Evolutionary conservation across 129 eudicot species (phyloP).

Genomic region (Escallonia herrerae): DNA sequence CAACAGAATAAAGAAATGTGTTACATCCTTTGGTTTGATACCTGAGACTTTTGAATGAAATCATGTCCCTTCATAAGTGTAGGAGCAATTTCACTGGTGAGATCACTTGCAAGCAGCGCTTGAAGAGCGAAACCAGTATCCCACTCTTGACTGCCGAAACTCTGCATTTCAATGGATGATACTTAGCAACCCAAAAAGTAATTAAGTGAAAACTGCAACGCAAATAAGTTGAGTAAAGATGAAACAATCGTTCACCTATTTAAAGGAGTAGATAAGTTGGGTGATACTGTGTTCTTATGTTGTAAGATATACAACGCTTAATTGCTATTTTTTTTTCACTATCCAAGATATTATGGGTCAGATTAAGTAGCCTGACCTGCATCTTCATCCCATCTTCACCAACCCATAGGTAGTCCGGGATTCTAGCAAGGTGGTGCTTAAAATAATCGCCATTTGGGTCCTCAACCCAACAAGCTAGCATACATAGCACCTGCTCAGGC

Average conservation of each 20-base stretch:
- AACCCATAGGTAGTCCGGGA: conserved; percentile 76
- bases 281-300: too few species aligned
- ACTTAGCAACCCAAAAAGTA: too few species aligned
- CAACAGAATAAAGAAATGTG: too few species aligned
- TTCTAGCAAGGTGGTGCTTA: conserved; percentile 73
- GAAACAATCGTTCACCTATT: too few species aligned
- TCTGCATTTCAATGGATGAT: conserved; percentile 31
- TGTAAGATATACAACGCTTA: neutral
- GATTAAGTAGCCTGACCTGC: conserved; percentile 37
- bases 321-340: neutral
- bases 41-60: conserved; percentile 84
- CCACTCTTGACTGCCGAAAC: conserved; percentile 78
- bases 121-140: conserved; percentile 59
- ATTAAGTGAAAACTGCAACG: too few species aligned
- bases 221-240: neutral
- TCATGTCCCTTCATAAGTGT: conserved; percentile 59
- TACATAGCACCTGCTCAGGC: conserved; percentile 43
- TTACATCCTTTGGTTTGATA: neutral
- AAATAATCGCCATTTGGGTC: conserved; percentile 73
- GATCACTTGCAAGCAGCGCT: conserved; percentile 56
- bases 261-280: neutral
- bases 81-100: conserved; percentile 43
- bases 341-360: neutral
- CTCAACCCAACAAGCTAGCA: conserved; percentile 92
- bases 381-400: conserved; percentile 97